These are phyloP conservation scores for Penicillium fimorum DNA, from an alignment of 495 filamentous ascomycete genomes.

Conservation along the genomic window DNA sequence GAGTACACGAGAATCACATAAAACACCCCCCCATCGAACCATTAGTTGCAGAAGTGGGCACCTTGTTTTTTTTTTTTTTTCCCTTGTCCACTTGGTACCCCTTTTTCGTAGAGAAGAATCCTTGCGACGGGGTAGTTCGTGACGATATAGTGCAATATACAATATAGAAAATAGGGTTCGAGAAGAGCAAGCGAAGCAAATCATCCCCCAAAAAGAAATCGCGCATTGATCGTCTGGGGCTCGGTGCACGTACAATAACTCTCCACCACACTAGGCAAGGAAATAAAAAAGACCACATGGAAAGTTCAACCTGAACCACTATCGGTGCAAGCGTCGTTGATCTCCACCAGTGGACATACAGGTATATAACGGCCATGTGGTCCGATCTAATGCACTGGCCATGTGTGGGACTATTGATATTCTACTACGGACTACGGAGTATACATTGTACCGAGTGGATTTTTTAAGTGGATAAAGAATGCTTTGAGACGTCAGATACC, in stretches of 20 bases:
- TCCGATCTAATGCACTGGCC: slow-evolving; percentile 20
- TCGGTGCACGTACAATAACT: background rate
- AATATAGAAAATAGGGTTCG: background rate
- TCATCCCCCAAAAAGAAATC: slow-evolving; percentile 15
- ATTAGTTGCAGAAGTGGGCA: slow-evolving; percentile 7
- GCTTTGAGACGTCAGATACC: background rate
- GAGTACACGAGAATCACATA: background rate
- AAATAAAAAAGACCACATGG: background rate
- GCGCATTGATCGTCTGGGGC: slow-evolving; percentile 24
- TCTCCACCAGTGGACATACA: slow-evolving; percentile 22
- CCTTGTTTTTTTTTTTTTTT: background rate
- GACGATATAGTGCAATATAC: background rate
- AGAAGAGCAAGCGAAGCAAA: background rate
- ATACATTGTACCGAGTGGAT: background rate
- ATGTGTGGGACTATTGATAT: slow-evolving; percentile 11
- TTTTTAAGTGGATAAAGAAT: background rate
- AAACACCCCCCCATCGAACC: slow-evolving; percentile 11
- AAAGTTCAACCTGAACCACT: background rate
- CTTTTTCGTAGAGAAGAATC: background rate
- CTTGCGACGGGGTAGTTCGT: slow-evolving; percentile 6
- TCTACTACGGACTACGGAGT: background rate
- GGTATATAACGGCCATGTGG: slow-evolving; percentile 7
- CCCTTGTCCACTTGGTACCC: background rate
- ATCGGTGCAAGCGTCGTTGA: background rate
- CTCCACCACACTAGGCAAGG: background rate